Evolutionary conservation across 805 yeast species (phyloP).

Genomic region (Suhomyces emberorum): DNA sequence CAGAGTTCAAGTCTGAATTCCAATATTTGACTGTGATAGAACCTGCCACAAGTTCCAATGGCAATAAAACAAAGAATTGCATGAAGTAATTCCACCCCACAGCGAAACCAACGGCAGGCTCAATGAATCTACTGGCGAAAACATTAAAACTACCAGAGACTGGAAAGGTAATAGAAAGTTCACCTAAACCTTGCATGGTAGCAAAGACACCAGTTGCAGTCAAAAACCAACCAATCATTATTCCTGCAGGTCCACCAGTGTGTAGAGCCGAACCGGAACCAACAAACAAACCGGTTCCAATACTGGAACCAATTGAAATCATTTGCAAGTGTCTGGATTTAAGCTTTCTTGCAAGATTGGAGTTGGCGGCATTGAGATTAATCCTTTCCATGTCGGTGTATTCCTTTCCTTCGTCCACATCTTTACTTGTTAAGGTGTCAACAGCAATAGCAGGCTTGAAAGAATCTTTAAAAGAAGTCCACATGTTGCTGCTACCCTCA

Average conservation of each 20-base stretch:
- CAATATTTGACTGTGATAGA: constrained; percentile 58
- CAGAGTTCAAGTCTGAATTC: constrained; percentile 50
- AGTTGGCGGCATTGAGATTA: constrained; percentile 22
- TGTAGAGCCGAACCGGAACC: constrained; percentile 44
- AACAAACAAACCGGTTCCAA: constrained; percentile 60
- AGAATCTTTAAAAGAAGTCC: constrained; percentile 30
- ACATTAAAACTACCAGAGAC: constrained; percentile 52
- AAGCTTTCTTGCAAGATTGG: constrained; percentile 31
- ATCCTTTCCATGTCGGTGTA: constrained; percentile 28
- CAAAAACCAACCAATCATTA: constrained; percentile 26
- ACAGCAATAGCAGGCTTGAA: constrained; percentile 32
- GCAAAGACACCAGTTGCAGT: constrained; percentile 22
- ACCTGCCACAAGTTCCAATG: constrained; percentile 59
- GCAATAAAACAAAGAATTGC: constrained; percentile 55
- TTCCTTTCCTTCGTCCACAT: constrained; percentile 17
- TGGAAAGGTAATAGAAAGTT: constrained; percentile 51
- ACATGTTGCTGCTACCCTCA: constrained; percentile 11
- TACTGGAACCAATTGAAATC: constrained; percentile 70
- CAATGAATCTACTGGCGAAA: constrained; percentile 51
- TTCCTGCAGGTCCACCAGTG: constrained; percentile 31
- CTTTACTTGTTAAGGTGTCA: constrained; percentile 15
- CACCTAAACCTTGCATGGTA: constrained; percentile 45
- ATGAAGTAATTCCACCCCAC: constrained; percentile 52
- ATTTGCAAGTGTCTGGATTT: constrained; percentile 52
- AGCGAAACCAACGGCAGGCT: constrained; percentile 57